phyloP scores from a whole-genome alignment of 106 monocot species.

The Dactylorhiza incarnata region DNA sequence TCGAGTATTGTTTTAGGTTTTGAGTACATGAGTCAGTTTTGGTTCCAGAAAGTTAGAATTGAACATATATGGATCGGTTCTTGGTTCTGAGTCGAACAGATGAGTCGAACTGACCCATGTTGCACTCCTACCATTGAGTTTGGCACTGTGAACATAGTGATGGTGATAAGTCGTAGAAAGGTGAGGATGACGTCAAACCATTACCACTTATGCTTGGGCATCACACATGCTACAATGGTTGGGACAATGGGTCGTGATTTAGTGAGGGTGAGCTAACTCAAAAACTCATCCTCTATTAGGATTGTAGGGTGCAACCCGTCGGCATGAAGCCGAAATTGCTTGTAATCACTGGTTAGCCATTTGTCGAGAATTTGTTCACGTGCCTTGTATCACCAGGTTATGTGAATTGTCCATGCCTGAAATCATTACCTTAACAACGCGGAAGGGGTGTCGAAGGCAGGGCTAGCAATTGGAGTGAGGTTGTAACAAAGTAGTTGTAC shows the following conservation, averaged over 20 bases:
- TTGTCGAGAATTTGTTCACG: conserved; percentile 5
- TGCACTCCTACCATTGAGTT: too few species aligned
- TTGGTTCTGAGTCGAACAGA: too few species aligned
- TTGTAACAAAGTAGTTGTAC: too few species aligned
- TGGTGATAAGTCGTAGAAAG: too few species aligned
- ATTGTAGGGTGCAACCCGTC: background rate
- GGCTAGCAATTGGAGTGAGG: too few species aligned
- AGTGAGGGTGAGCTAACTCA: conserved; percentile 6
- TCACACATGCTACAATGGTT: background rate
- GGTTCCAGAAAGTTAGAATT: too few species aligned
- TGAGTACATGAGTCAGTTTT: too few species aligned
- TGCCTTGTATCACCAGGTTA: background rate
- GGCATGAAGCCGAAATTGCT: conserved; percentile 3
- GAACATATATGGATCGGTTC: too few species aligned
- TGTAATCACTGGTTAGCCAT: conserved; percentile 10
- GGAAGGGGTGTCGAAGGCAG: background rate
- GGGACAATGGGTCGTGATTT: background rate
- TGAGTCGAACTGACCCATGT: too few species aligned
- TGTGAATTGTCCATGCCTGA: background rate
- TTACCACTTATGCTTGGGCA: background rate
- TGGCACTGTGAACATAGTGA: too few species aligned
- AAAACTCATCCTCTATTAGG: background rate
- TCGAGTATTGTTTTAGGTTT: too few species aligned
- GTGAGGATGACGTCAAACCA: too few species aligned
- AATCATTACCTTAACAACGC: background rate